These are phyloP conservation scores for Amanita pseudoporphyria DNA, from an alignment of 768 basidiomycete genomes.

Conservation along the genomic window DNA sequence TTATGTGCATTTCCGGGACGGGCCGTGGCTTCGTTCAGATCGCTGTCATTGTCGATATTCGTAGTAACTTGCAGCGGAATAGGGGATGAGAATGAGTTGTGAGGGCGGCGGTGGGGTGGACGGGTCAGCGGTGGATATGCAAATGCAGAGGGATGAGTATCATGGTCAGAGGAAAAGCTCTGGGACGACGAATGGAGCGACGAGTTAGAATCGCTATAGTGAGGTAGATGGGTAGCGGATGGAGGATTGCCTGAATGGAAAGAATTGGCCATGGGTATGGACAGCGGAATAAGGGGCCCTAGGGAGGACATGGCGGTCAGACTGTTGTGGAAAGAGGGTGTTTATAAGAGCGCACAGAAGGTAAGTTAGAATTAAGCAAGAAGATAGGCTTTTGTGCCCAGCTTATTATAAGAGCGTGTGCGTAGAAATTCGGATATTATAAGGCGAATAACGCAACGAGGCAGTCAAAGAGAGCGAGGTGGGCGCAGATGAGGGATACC, in stretches of 20 bases:
- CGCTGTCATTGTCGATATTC: slow-evolving; percentile 28
- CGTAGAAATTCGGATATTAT: slow-evolving; percentile 6
- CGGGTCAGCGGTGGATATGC: slow-evolving; percentile 11
- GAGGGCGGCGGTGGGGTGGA: slow-evolving; percentile 15
- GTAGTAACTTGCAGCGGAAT: slow-evolving; percentile 29
- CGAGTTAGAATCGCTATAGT: slow-evolving; percentile 22
- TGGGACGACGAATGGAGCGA: slow-evolving; percentile 26
- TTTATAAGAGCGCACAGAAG: background rate
- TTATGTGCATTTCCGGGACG: slow-evolving; percentile 37
- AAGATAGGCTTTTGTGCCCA: slow-evolving; percentile 2
- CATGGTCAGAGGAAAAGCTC: slow-evolving; percentile 18
- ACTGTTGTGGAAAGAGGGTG: background rate
- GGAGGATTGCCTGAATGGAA: background rate
- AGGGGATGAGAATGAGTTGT: slow-evolving; percentile 15
- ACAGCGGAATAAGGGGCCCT: background rate
- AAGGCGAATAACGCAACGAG: slow-evolving; percentile 5
- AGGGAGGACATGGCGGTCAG: slow-evolving; percentile 4
- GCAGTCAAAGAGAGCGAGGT: background rate
- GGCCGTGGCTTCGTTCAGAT: slow-evolving; percentile 39
- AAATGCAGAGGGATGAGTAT: slow-evolving; percentile 11
- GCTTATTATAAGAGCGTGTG: slow-evolving; percentile 5
- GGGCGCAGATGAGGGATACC: background rate
- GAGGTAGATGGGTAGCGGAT: background rate
- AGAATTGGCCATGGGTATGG: background rate
- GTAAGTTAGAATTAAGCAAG: slow-evolving; percentile 6